Conservation (phyloP, 1,284 basidiomycete species). For the Lentinula novae-zelandiae region DNA sequence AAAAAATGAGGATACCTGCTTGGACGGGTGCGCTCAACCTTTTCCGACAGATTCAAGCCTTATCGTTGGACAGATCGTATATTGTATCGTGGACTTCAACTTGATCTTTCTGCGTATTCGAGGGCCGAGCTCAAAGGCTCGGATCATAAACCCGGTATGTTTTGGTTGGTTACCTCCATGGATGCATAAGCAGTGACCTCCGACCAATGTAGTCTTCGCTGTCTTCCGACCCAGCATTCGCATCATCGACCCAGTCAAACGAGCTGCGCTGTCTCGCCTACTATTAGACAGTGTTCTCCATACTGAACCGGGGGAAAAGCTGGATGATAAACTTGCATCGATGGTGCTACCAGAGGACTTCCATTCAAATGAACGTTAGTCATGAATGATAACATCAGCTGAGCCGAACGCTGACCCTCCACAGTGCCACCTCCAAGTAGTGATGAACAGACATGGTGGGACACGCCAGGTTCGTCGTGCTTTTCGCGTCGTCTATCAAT, state of each 20-base stretch:
- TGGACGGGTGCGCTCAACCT: constrained; percentile 78
- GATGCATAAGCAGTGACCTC: not conserved
- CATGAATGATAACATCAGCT: not conserved
- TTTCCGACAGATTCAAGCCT: constrained; percentile 1
- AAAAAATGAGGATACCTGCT: constrained; percentile 94
- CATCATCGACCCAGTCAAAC: constrained; percentile 76
- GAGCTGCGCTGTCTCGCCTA: constrained; percentile 65
- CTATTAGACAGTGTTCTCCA: constrained; percentile 60
- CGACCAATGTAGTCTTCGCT: constrained; percentile 64
- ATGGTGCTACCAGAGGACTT: constrained; percentile 39
- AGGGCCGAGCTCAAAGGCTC: constrained; percentile 84
- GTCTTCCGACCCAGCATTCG: constrained; percentile 77
- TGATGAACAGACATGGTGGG: constrained; percentile 76
- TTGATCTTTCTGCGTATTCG: constrained; percentile 65
- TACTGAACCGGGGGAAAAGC: constrained; percentile 57
- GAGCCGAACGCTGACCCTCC: not conserved
- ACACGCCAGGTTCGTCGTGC: constrained; percentile 49
- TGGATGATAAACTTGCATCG: constrained; percentile 68
- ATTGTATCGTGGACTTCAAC: constrained; percentile 70
- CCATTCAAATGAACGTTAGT: constrained; percentile 28
- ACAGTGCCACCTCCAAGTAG: constrained; percentile 78
- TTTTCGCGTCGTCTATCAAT: constrained; percentile 5
- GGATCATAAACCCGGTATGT: constrained; percentile 87
- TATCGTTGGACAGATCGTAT: constrained; percentile 69
- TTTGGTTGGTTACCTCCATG: not conserved